These are phyloP conservation scores for Fusarium concolor DNA, from an alignment of 2,329 filamentous ascomycete species.

Conservation along the genomic window DNA sequence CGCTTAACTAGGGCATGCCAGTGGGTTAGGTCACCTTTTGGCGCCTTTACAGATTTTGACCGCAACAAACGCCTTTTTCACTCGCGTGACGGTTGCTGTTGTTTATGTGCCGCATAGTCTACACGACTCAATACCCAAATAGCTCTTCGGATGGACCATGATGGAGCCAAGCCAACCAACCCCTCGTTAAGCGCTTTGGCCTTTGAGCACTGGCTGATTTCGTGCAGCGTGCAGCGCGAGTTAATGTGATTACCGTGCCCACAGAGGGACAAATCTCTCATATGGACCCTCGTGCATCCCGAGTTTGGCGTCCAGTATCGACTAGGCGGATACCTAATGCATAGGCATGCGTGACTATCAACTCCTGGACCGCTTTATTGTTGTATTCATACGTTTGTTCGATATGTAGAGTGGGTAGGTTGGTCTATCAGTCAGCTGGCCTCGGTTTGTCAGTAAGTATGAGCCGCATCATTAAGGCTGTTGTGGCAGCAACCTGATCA, in stretches of 20 bases:
- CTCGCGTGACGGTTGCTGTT: conserved; percentile 26
- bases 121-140: conserved; percentile 12
- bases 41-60: conserved; percentile 25
- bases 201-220: conserved; percentile 22
- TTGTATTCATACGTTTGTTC: background rate
- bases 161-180: background rate
- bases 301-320: background rate
- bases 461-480: conserved; percentile 25
- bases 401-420: conserved; percentile 6
- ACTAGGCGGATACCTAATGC: background rate
- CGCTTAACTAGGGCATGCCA: conserved; percentile 10
- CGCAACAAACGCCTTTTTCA: conserved; percentile 32
- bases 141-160: conserved; percentile 16
- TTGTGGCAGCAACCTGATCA: conserved; percentile 1
- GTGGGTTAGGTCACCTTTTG: conserved; percentile 25
- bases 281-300: conserved; percentile 1
- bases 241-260: conserved; percentile 6
- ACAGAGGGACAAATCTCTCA: conserved; percentile 5
- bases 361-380: background rate
- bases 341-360: background rate
- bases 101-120: conserved; percentile 4
- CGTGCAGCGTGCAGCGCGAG: conserved; percentile 28
- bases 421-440: conserved; percentile 29
- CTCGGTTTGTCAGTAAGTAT: background rate
- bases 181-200: conserved; percentile 26